Conservation (phyloP, 345 rosid genomes). For the Capsella bursapastoris region DNA sequence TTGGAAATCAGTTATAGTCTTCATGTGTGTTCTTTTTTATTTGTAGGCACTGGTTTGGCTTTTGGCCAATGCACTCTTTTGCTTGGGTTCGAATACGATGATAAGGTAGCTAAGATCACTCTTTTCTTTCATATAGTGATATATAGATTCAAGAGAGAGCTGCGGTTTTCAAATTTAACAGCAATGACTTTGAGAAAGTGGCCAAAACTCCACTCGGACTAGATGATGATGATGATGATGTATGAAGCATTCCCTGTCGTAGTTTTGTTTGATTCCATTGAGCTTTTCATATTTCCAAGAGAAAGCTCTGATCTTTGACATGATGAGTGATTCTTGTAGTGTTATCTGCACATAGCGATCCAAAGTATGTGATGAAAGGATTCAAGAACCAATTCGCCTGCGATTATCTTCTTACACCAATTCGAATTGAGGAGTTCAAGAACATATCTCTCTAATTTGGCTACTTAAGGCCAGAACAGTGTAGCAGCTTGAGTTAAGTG, state of each 20-base stretch:
- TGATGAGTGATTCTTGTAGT: slow-evolving; percentile 55
- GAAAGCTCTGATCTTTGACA: slow-evolving; percentile 14
- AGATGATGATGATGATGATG: slow-evolving; percentile 17
- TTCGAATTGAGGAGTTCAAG: slow-evolving; percentile 81
- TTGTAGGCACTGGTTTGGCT: too few species aligned
- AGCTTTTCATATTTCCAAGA: background rate
- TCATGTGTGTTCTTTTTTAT: too few species aligned
- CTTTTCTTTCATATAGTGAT: too few species aligned
- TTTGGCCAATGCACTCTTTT: too few species aligned
- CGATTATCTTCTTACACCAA: slow-evolving; percentile 87
- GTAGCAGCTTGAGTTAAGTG: slow-evolving; percentile 37
- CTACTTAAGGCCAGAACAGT: slow-evolving; percentile 54
- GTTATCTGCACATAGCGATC: slow-evolving; percentile 83
- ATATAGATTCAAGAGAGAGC: too few species aligned
- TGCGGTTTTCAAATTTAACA: too few species aligned
- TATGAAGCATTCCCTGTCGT: slow-evolving; percentile 30
- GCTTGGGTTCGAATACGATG: too few species aligned
- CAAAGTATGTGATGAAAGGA: slow-evolving; percentile 85
- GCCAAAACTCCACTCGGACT: too few species aligned
- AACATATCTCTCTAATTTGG: slow-evolving; percentile 63
- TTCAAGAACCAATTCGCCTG: slow-evolving; percentile 82
- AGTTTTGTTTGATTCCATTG: background rate
- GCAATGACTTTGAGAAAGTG: too few species aligned
- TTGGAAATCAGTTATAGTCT: too few species aligned
- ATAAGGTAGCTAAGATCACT: too few species aligned